Base-by-base conservation (phyloP, 805 yeast genomes). In the Starmerella vaccinii region DNA sequence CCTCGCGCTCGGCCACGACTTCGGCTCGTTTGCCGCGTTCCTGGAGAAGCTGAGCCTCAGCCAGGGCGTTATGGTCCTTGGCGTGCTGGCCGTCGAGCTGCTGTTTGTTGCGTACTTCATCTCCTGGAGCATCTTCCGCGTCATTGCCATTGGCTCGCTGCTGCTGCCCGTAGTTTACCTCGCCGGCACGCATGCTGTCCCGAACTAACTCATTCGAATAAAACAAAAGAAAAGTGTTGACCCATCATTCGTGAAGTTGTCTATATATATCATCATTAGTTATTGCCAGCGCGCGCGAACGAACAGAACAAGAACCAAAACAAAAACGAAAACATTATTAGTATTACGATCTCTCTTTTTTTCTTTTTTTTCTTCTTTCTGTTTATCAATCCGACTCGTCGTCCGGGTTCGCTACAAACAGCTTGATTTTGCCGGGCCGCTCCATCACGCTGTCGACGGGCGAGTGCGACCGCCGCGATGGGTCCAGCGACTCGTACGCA, bases 81-180 rank as follows among this genome's bases (percentile, higher is more conserved):
- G 82, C 51, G 57, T 50, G 10, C 78, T 82, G 56, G 62, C 81
- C 44, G 64, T 74, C 54, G 88, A 83, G 65, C 59, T 63, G 27
- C 67, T 73, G 12, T 80, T 83, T 53, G 61, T 76, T 53, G 72
- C 70, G 53, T 83, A 83, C 67, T 83, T 74, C 66, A 61, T 76
- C 57, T 76, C 77, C 18, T 70, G 77, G 32, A 72, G 82, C 15
- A 80, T 83, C 37, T 83, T 83, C 65, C 69, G 72, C 16, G 75
- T 86, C 6, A 61, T 83, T 35, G 67, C 69, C 55, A 70, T 76
- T 53, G 62, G 69, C 19, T 68, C 70, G 6, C 59, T 78, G 21
- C 65, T 82, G 49, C 75, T 75, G 4, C 71, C 78, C 1, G 73
- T 82, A 30, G 69, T 81, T 27, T 62, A 83, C 78, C 47, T 92